These are phyloP conservation scores for Fusarium sp. DNA, from an alignment of 2,329 filamentous ascomycete genomes.

Conservation along the genomic window DNA sequence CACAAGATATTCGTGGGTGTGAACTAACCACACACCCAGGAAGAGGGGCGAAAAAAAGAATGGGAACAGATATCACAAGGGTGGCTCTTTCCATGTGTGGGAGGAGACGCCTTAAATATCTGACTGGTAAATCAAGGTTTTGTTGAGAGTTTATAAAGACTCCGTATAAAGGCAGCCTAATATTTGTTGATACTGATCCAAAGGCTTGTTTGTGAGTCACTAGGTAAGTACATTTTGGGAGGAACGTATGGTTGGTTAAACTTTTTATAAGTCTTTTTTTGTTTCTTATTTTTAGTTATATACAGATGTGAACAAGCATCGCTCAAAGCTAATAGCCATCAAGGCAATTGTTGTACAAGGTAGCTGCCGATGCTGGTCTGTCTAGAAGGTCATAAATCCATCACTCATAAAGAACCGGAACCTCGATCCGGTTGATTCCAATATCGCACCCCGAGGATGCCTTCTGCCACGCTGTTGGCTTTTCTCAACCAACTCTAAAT, in stretches of 20 bases:
- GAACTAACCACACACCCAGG: neutral
- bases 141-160: neutral
- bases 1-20: neutral
- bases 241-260: neutral
- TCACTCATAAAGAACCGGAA: constrained; percentile 36
- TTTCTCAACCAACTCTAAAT: constrained; percentile 2
- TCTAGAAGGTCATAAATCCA: constrained; percentile 40
- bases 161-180: neutral
- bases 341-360: constrained; percentile 30
- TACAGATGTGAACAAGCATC: constrained; percentile 13
- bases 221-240: neutral
- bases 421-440: constrained; percentile 24
- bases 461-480: constrained; percentile 4
- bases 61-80: neutral
- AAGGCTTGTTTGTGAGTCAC: neutral
- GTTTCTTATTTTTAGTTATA: constrained; percentile 1
- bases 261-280: constrained; percentile 11
- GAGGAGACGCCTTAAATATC: neutral
- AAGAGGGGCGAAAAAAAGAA: neutral
- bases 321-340: constrained; percentile 20
- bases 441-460: neutral
- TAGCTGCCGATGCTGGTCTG: constrained; percentile 33
- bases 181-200: neutral
- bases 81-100: neutral
- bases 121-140: neutral